These are phyloP conservation scores for Tetragonia tetragonoides DNA, from an alignment of 148 eudicot species.

Conservation along the genomic window DNA sequence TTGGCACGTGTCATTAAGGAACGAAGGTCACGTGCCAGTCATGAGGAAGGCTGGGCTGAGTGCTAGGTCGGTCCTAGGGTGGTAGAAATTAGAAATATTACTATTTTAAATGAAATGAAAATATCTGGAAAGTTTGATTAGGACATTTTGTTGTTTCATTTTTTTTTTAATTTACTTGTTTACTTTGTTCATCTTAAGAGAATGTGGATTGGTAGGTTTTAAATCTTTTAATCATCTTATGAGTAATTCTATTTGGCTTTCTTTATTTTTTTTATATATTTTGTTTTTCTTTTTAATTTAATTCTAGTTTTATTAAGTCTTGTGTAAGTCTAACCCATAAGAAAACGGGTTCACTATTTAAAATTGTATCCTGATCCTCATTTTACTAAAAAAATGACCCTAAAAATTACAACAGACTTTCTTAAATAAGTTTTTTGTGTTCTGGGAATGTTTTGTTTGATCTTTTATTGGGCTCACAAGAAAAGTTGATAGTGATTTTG, in stretches of 20 bases:
- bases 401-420: no score
- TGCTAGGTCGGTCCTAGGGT: no score
- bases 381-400: no score
- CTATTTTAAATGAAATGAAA: neutral
- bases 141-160: neutral
- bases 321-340: no score
- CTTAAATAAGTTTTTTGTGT: no score
- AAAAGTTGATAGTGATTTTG: constrained; percentile 5
- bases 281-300: no score
- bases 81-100: no score
- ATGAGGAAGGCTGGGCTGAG: constrained; percentile 73
- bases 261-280: neutral
- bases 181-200: neutral
- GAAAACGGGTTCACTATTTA: no score
- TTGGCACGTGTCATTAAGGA: constrained; percentile 34
- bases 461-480: neutral
- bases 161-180: neutral
- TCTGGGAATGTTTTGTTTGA: no score
- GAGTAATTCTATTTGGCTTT: neutral
- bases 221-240: neutral
- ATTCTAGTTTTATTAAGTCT: no score
- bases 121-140: neutral
- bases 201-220: neutral
- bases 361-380: no score
- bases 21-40: constrained; percentile 20